Base-by-base conservation (phyloP, 140 eudicot species). In the Stevia rebaudiana region DNA sequence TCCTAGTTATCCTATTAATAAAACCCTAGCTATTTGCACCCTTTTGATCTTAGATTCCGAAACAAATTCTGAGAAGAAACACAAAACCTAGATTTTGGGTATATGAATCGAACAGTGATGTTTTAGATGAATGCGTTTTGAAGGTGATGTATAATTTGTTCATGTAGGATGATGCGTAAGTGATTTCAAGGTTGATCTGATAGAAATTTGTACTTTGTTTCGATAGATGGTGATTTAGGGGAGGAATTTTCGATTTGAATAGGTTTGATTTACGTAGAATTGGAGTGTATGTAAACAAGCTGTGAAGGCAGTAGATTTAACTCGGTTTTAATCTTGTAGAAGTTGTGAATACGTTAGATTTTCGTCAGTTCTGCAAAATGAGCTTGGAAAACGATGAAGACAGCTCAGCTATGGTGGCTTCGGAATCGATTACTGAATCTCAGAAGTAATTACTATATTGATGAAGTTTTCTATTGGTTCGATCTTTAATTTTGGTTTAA, bases 351-450 rank as follows among this genome's bases (percentile, higher is more conserved):
- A 59, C 18, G 65, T 64, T 61, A 41, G 70, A 33, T 40, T 52
- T 63, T 42, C 25, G 2, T 39, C 50, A 28, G 62, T 44, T 36
- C 31, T 42, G 63, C 69, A 78, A 75, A 82, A 88, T 88, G 96
- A 88, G 87, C 89, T 84, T 67, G 67, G 84, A 72, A 21, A 74
- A 52, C 65, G 96, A 88, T 23, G 85, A 79, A 70, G 76, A 60
- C 22, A 80, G 81, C 72, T 76, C 76, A 30, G 70, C 54, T 55
- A 55, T 74, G 21, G 60, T 52, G 73, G 79, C 53, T n/a, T 31
- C 77, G 6, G 80, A 69, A 71, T 55, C 48, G 21, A 23, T 52
- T 75, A 31, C 25, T 8, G 79, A 48, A 53, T 69, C 74, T 52
- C 67, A 74, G 6, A 76, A 71, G 95, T 87, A 84, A 79, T 52